A percentile compares a stretch with the other conserved stretches of the same genome.
These are phyloP conservation scores for Claviceps pazoutovae DNA, from an alignment of 2,329 filamentous ascomycete species.

Conservation along the genomic window DNA sequence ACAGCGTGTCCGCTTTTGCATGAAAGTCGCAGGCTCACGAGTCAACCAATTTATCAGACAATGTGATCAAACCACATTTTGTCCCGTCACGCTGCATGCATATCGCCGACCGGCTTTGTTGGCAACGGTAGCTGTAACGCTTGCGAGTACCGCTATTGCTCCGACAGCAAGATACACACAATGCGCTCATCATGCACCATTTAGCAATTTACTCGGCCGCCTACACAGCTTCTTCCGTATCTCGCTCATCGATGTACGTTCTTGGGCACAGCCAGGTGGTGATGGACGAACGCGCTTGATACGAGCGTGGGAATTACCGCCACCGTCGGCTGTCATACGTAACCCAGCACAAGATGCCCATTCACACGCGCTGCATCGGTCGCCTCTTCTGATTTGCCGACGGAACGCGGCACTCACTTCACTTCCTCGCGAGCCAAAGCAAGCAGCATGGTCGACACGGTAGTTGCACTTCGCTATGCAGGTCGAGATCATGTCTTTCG, in stretches of 20 bases:
- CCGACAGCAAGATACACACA: neutral
- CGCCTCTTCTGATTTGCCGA: neutral
- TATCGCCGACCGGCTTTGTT: neutral
- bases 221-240: too few species aligned
- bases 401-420: neutral
- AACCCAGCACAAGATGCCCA: neutral
- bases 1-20: neutral
- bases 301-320: neutral
- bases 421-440: neutral
- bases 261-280: neutral
- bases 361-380: neutral
- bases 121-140: neutral
- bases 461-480: too few species aligned
- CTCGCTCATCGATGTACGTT: neutral
- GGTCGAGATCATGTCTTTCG: neutral
- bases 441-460: neutral
- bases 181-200: too few species aligned
- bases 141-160: neutral
- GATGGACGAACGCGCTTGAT: neutral
- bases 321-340: neutral
- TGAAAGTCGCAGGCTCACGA: neutral
- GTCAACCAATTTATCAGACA: neutral
- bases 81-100: neutral
- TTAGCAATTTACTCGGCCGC: too few species aligned
- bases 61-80: neutral